Evolutionary conservation across 2,329 filamentous ascomycete species (phyloP).

Genomic region (Phyllosticta citrichinensis): DNA sequence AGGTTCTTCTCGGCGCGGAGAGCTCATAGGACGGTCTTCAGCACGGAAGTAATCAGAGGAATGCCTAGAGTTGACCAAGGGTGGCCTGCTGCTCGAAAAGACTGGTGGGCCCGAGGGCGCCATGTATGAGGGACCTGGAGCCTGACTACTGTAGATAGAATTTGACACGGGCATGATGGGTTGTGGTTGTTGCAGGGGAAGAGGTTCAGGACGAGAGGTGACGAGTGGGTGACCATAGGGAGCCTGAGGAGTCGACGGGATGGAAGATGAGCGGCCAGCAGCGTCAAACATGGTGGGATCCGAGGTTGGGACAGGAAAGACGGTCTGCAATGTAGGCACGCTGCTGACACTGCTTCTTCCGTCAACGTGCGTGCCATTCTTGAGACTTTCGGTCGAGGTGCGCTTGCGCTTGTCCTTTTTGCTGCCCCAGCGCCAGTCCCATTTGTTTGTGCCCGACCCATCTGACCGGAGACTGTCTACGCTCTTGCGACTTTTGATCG

Average conservation of each 20-base stretch:
- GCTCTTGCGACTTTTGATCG: slow-evolving; percentile 30
- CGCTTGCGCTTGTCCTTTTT: slow-evolving; percentile 29
- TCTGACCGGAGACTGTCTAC: slow-evolving; percentile 44
- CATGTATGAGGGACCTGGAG: slow-evolving; percentile 27
- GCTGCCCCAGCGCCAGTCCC: slow-evolving; percentile 52
- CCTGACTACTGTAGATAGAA: slow-evolving; percentile 49
- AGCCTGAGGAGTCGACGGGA: slow-evolving; percentile 27
- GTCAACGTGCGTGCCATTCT: slow-evolving; percentile 33
- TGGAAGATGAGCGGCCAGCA: slow-evolving; percentile 38
- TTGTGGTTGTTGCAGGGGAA: slow-evolving; percentile 76
- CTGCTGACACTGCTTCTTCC: slow-evolving; percentile 33
- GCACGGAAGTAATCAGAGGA: not conserved
- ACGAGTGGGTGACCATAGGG: slow-evolving; percentile 27
- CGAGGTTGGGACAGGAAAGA: slow-evolving; percentile 56
- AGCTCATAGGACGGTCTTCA: slow-evolving; percentile 16
- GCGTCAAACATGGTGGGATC: slow-evolving; percentile 56
- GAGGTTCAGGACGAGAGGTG: slow-evolving; percentile 33
- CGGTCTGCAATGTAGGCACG: slow-evolving; percentile 47
- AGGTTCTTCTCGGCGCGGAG: slow-evolving; percentile 35
- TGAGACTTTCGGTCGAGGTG: slow-evolving; percentile 22
- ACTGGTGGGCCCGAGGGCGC: slow-evolving; percentile 32
- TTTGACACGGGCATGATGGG: slow-evolving; percentile 64
- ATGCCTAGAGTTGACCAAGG: slow-evolving; percentile 5
- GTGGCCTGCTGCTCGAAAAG: slow-evolving; percentile 21
- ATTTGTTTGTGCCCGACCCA: slow-evolving; percentile 45